Percentiles rank a stretch among this genome's conserved stretches.
These are phyloP conservation scores for Diplodia corticola DNA, from an alignment of 2,329 filamentous ascomycete genomes.

Conservation along the genomic window DNA sequence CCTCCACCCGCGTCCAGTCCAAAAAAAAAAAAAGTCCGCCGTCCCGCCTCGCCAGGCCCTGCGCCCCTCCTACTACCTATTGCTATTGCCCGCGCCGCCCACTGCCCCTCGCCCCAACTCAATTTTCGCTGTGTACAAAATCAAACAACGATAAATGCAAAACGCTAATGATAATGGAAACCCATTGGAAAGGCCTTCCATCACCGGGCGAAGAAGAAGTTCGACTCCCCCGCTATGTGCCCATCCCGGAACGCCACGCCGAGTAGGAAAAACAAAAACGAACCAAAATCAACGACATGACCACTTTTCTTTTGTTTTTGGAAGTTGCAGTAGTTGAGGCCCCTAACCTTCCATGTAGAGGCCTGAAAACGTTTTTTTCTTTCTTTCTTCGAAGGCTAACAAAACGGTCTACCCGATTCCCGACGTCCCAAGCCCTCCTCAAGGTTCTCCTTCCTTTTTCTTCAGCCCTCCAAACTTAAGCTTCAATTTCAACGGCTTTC, in stretches of 20 bases:
- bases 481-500: slow-evolving; percentile 17
- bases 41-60: neutral
- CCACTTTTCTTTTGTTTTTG: slow-evolving; percentile 6
- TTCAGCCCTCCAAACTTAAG: slow-evolving; percentile 19
- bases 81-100: neutral
- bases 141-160: neutral
- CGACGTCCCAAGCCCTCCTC: neutral
- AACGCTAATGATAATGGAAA: neutral
- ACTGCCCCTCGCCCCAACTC: neutral
- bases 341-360: neutral
- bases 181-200: neutral
- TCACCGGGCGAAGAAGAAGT: neutral
- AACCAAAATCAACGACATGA: neutral
- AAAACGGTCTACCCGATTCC: neutral
- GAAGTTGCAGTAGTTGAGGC: neutral
- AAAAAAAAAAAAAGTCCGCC: neutral
- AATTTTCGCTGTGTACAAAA: neutral
- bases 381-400: neutral
- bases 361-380: neutral
- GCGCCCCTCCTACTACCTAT: neutral
- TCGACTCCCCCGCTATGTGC: slow-evolving; percentile 20
- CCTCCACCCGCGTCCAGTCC: neutral
- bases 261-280: neutral
- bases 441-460: slow-evolving; percentile 4
- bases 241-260: slow-evolving; percentile 16